Evolutionary conservation across 2,329 filamentous ascomycete species (phyloP).

Genomic region (Oidium heveae): DNA sequence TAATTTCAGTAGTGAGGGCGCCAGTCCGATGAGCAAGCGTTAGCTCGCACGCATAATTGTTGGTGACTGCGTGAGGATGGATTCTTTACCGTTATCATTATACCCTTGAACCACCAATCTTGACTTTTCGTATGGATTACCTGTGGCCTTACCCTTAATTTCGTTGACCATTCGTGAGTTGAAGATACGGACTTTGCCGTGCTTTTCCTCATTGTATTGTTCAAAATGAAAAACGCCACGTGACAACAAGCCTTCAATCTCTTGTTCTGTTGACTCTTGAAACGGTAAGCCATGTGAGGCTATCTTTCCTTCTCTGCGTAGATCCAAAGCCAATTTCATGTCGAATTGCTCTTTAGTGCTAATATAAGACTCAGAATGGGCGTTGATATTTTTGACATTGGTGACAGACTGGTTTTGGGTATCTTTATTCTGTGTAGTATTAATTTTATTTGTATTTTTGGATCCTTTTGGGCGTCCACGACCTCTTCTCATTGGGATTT

Average conservation of each 20-base stretch:
- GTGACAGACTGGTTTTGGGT: not conserved
- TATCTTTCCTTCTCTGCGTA: not conserved
- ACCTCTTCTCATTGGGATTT: not conserved
- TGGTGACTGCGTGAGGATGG: slow-evolving; percentile 2
- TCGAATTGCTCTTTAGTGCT: not conserved
- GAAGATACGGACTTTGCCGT: not conserved
- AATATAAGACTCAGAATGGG: not conserved
- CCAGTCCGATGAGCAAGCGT: not conserved
- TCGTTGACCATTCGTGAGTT: not conserved
- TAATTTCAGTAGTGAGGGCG: not conserved
- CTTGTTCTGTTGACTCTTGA: not conserved
- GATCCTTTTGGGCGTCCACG: not conserved
- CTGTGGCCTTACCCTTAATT: too few species aligned
- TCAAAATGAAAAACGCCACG: not conserved
- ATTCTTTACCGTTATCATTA: too few species aligned
- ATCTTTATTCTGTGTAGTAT: too few species aligned
- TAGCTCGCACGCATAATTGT: slow-evolving; percentile 2
- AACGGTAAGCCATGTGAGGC: not conserved
- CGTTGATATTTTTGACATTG: not conserved
- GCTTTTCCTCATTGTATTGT: not conserved
- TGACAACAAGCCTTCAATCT: not conserved
- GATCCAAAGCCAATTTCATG: not conserved
- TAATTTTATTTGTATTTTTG: too few species aligned
- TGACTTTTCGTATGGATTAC: too few species aligned
- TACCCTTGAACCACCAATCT: too few species aligned